Evolutionary conservation across 768 basidiomycete species (phyloP), one percentile per base, ranked within the genome.

Genomic region (Phlebiopsis flavidoalba): DNA sequence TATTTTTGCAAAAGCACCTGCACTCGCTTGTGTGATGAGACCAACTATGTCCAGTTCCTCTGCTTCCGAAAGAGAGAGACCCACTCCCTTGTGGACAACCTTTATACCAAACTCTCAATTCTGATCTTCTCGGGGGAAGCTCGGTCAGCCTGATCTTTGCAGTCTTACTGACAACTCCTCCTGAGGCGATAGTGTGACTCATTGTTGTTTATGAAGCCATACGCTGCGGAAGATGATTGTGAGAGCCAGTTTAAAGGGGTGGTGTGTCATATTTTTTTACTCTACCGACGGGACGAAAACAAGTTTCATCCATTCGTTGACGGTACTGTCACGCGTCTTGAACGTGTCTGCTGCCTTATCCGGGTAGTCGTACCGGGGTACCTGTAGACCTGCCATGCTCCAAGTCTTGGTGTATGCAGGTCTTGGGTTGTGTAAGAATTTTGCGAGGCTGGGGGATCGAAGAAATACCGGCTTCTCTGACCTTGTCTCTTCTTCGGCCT

Each of bases 251-350:
- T 40, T 37, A 19, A n/a, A 15, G 43, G 35, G 43, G 59, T 47
- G 19, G 8, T n/a, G 53, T 33, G 10, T 33, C 53, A n/a, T 49
- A 36, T 22, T 59, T 17, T 31, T 54, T 50, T 45, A n/a, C 24
- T 36, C 7, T 12, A 3, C 48, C 47, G 19, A 24, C 59, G 75
- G 72, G 86, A 88, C 77, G 86, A 88, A 86, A 88, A 75, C 73
- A 82, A 89, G 87, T 88, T n/a, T 89, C 81, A 88, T 89, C 87
- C 87, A 88, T 89, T 89, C 87, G 79, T 89, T 87, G 87, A 76
- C 73, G 72, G 75, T 76, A n/a, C 70, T 63, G 63, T 69, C 55
- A 66, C 70, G 67, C 72, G 66, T 65, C 70, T 69, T 67, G 66
- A 60, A 65, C 64, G 56, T 64, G 68, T 73, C 73, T 77, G 72